Evolutionary conservation across 2,329 filamentous ascomycete genomes (phyloP), one percentile per base, ranked within the genome.

Genomic region (Mariannaea sp.): DNA sequence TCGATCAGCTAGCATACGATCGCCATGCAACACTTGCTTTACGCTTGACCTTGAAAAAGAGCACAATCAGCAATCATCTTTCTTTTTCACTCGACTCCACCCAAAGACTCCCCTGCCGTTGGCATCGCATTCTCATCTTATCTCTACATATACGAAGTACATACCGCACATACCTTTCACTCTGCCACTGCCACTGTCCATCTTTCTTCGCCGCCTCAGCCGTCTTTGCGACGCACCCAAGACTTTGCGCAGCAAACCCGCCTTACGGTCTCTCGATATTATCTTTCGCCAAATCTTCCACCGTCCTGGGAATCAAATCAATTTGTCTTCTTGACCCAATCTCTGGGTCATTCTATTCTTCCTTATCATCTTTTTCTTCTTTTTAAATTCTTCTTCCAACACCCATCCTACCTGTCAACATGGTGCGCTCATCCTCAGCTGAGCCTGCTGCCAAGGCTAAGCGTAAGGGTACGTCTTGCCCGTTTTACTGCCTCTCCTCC

Each of bases 381-480:
- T 10, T 17, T 16, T 33, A 7, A 7, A 16, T 26, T n/a, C 22
- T 41, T 48, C 7, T 24, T 27, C 39, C 51, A 41, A 32, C 33
- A 38, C n/a, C 32, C 40, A 45, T 35, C 56, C 55, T 54, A 51
- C n/a, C 48, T 54, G 44, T 41, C 60, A 68, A 58, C 53, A 75
- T 76, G 73, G 67, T 71, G 55, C 73, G 71, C 56, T 75, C 75
- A 65, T 70, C 73, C 47, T 76, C 76, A 49, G 71, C 70, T 57
- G 75, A 78, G 61, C 71, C 74, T 13, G 56, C 74, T n/a, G 57
- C 68, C 57, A 78, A 76, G 68, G 69, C 71, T 59, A 80, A 79
- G 70, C 68, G 75, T 55, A 80, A 79, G 69, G 76, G 76, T 77
- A 71, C 66, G 69, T 63, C 40, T 14, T 43, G 22, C n/a, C n/a